Evolutionary conservation across 805 yeast genomes (phyloP), one percentile per base, ranked within the genome.

Genomic region (Alloascoidea africana): DNA sequence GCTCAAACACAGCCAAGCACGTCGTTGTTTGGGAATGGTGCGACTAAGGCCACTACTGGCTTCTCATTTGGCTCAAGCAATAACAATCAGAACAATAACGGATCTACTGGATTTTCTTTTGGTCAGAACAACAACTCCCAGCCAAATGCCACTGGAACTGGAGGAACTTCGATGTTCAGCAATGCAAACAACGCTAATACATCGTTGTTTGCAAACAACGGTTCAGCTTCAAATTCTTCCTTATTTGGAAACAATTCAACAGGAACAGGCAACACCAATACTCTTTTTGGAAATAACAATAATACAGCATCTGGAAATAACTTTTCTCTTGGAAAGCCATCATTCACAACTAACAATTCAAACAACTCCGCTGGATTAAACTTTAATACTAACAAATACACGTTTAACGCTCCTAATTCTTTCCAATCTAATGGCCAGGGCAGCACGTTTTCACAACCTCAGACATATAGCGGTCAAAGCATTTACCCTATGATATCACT

Each of bases 241-340:
- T n/a, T n/a, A 23, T 23, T 23, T n/a, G 8, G 13, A 23, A 23
- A 23, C 8, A 8, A 8, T 23, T 23, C 30, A 8, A 23, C 30
- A 8, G 8, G 13, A 23, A 23, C 30, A n/a, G n/a, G n/a, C n/a
- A n/a, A n/a, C n/a, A n/a, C n/a, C n/a, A n/a, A n/a, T n/a, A n/a
- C n/a, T n/a, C n/a, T n/a, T n/a, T n/a, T n/a, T 23, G n/a, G n/a
- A 8, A 23, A 23, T 23, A 23, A 23, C 30, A 23, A 23, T 23
- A 23, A 23, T 23, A 23, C 8, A 8, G n/a, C 8, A 8, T 8
- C 8, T 42, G 53, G 53, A n/a, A 48, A 43, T 18, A 42, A 38
- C 8, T 27, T 19, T 17, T 16, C 35, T 2, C 32, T 27, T 32
- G 37, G 40, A 14, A 13, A 36, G 8, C n/a, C 36, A 6, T 15